These are phyloP conservation scores for Pythium brachiatum DNA, from an alignment of 352 stramenopile genomes.

Conservation along the genomic window DNA sequence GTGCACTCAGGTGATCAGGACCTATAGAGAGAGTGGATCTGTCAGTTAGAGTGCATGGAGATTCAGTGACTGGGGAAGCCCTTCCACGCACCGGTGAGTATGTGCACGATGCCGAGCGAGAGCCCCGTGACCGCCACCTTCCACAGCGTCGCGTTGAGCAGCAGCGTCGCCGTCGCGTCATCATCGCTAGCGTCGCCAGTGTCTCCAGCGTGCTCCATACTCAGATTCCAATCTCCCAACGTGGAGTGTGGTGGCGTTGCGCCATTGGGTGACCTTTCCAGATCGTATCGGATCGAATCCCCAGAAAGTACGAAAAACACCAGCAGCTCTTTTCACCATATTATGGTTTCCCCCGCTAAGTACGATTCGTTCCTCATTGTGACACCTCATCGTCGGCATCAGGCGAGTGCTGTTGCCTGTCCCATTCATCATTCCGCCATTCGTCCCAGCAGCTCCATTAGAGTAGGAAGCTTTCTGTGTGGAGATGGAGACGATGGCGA, in stretches of 20 bases:
- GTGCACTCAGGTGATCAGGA: conserved; percentile 86
- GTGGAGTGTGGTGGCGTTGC: not conserved
- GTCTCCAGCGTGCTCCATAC: not conserved
- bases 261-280: conserved; percentile 13
- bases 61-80: not conserved
- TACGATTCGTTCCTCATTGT: conserved; percentile 2
- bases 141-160: conserved; percentile 31
- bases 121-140: conserved; percentile 35
- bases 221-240: not conserved
- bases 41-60: not conserved
- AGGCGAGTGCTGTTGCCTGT: not conserved
- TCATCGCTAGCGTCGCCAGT: not conserved
- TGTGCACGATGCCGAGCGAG: conserved; percentile 51
- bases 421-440: not conserved
- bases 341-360: not conserved
- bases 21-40: conserved; percentile 26
- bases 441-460: not conserved
- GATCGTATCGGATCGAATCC: not conserved
- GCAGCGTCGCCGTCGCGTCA: not conserved
- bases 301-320: not conserved
- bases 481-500: not conserved
- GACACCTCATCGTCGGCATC: not conserved
- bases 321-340: not conserved
- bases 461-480: too few species aligned
- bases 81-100: conserved; percentile 39